Evolutionary conservation across 345 rosid species (phyloP).

Genomic region (Firmiana major): DNA sequence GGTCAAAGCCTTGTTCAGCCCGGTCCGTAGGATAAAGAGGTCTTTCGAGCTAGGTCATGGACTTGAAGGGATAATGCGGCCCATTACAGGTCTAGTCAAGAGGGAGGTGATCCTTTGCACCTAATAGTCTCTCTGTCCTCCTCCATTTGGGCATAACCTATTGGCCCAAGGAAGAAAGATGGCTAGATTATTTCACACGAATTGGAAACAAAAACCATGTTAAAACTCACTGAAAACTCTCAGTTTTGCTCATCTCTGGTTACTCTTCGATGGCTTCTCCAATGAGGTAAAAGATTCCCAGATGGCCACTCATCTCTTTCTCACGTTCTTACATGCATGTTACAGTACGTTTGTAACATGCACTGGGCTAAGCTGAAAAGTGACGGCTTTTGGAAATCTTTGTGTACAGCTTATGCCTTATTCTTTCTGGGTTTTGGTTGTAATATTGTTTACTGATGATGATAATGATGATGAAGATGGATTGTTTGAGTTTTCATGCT

Average conservation of each 20-base stretch:
- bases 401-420: background rate
- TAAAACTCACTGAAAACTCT: background rate
- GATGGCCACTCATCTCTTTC: background rate
- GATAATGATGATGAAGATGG: background rate
- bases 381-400: background rate
- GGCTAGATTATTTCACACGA: background rate
- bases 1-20: too few species aligned
- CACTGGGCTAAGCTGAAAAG: background rate
- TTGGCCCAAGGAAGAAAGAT: background rate
- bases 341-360: background rate
- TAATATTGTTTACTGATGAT: background rate
- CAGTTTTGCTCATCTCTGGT: background rate
- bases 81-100: background rate
- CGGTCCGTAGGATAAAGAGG: too few species aligned
- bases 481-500: too few species aligned
- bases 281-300: conserved; percentile 13
- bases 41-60: too few species aligned
- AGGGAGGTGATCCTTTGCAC: background rate
- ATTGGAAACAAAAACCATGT: background rate
- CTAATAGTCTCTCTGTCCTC: background rate
- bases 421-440: conserved; percentile 4
- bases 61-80: too few species aligned
- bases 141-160: background rate
- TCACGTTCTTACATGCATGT: background rate
- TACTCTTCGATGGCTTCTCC: conserved; percentile 13